Base-by-base conservation (phyloP, 192 early-diverging fungal species). In the Coemansia aciculifera region DNA sequence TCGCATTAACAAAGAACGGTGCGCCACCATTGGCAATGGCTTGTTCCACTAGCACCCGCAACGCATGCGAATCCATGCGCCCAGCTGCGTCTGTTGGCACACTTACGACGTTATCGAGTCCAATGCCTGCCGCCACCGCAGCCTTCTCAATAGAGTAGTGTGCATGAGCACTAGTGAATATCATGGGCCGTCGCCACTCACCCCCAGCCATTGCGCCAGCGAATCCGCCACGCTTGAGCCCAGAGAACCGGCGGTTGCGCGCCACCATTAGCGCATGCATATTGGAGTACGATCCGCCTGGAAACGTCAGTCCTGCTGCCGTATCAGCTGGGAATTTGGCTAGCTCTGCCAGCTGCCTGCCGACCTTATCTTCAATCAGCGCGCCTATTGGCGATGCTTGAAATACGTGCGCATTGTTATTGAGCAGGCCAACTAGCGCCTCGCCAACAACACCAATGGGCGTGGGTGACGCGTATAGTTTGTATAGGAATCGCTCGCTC, bases 1-100 rank as follows among this genome's bases (percentile, higher is more conserved):
- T 95, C 9, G 88, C 89, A 70, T 90, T 92, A 71, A 95, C 87
- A 67, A 93, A 93, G 62, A 92, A 93, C 15, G 93, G 93, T 11
- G 78, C 78, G 8, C 85, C 85, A 17, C 85, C 89, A 1, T 63
- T 17, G 7, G 64, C 73, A 3, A 85, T 46, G 0, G 81, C 74
- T 10, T 63, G 56, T 17, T 72, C 68, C 15, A 92, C 77, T 42
- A 86, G 32, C 1, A 56, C 69, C 68, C 89, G 87, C 48, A 93
- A 67, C 64, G 82, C 79, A 13, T 65, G 62, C 5, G 83, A 62
- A 38, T 80, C 71, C 90, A 93, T 92, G 23, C 85, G 67, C 3
- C 92, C 93, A 8, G 65, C 21, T 1, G 72, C 64, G 57, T 92
- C 87, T 6, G 84, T 85, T 1, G 91, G 86, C 24, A 94, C 90